Percentiles rank a stretch among this genome's conserved stretches.
Conservation (phyloP, 208 protist genomes). For the Willaertia magna region DNA sequence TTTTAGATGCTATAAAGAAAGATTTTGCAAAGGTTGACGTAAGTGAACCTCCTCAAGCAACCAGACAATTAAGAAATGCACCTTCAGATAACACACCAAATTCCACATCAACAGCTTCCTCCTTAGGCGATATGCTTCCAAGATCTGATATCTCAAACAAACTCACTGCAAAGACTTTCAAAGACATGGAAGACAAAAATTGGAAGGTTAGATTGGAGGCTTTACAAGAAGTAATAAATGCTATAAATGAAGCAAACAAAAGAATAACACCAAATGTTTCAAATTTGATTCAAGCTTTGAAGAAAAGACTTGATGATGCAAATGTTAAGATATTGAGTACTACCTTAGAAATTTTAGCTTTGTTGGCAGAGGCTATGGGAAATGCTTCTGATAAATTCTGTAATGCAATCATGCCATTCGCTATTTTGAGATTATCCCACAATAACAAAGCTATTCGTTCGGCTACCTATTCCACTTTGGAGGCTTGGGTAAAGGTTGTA, state of each 20-base stretch:
- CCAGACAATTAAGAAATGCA: neutral
- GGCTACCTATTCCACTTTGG: neutral
- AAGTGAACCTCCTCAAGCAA: neutral
- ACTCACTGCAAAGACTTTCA: neutral
- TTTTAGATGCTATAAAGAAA: neutral
- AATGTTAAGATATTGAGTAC: constrained; percentile 2
- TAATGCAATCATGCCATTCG: neutral
- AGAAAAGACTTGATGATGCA: neutral
- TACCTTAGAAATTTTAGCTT: neutral
- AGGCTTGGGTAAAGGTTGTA: neutral
- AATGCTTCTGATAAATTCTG: neutral
- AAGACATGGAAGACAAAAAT: neutral
- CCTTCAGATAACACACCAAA: neutral
- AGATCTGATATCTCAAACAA: neutral
- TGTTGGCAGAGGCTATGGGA: neutral
- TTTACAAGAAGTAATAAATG: neutral
- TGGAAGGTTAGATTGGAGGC: constrained; percentile 5
- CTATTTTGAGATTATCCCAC: neutral
- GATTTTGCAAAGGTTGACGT: neutral
- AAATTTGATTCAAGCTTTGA: neutral
- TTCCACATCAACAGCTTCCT: neutral
- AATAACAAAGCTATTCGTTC: neutral
- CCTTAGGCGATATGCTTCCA: neutral
- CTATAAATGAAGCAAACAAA: neutral
- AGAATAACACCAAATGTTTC: neutral